Conservation (phyloP, 2,329 filamentous ascomycete species). For the Hyphodiscus sp. region DNA sequence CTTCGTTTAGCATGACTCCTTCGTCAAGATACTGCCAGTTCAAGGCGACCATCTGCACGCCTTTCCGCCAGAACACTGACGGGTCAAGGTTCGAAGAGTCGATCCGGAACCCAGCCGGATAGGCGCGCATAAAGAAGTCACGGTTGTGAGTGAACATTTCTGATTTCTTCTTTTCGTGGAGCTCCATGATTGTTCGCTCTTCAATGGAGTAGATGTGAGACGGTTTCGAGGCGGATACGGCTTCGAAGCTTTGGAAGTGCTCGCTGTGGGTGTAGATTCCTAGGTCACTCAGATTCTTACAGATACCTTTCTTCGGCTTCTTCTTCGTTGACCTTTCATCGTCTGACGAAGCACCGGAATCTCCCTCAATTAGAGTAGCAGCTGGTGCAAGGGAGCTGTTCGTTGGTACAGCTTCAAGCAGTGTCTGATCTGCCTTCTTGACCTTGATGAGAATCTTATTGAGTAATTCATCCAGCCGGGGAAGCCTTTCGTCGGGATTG, state of each 20-base stretch:
- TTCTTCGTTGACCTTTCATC: slow-evolving; percentile 27
- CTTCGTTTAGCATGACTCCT: slow-evolving; percentile 94
- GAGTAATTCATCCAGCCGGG: slow-evolving; percentile 63
- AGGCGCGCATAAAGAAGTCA: slow-evolving; percentile 77
- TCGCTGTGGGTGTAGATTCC: slow-evolving; percentile 85
- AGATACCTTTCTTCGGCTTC: slow-evolving; percentile 45
- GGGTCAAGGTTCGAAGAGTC: slow-evolving; percentile 84
- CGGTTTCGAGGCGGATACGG: slow-evolving; percentile 52
- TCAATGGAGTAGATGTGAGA: slow-evolving; percentile 64
- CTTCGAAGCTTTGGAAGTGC: slow-evolving; percentile 67
- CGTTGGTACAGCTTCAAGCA: slow-evolving; percentile 8
- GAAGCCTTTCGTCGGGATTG: slow-evolving; percentile 48
- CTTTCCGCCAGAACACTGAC: slow-evolving; percentile 76
- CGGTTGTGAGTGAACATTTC: slow-evolving; percentile 76
- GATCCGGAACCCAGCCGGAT: slow-evolving; percentile 76
- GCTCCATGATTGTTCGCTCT: slow-evolving; percentile 57
- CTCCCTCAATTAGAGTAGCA: slow-evolving; percentile 9
- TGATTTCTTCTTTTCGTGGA: slow-evolving; percentile 46
- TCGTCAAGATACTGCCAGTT: slow-evolving; percentile 93
- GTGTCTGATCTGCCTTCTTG: slow-evolving; percentile 42
- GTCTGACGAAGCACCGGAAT: slow-evolving; percentile 27
- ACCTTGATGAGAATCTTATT: slow-evolving; percentile 82
- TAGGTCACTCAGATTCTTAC: slow-evolving; percentile 63
- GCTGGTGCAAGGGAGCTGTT: slow-evolving; percentile 16
- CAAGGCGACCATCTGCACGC: slow-evolving; percentile 83